Evolutionary conservation across 352 stramenopile species (phyloP), one percentile per base, ranked within the genome.

Genomic region (Phytophthora sp.): DNA sequence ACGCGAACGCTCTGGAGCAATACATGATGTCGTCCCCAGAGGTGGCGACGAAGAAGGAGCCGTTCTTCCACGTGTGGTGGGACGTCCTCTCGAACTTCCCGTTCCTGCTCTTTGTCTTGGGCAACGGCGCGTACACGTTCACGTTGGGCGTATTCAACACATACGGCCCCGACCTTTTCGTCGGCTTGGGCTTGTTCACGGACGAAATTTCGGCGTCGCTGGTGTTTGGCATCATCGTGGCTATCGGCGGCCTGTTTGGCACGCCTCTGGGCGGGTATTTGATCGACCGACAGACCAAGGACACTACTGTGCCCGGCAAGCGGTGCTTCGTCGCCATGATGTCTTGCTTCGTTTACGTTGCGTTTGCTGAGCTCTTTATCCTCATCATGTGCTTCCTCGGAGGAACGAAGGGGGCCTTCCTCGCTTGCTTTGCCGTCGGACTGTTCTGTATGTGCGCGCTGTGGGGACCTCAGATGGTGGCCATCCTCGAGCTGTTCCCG

Each of bases 401-500:
- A 5, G 37, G 51, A 15, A 63, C 24, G 13, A 68, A 67, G 37
- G 23, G 55, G 11, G 42, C 62, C 2, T 91, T 94, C 53, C 39
- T 94, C 10, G 43, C 51, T 9, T 62, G 78, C 15, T 67, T 94
- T 30, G 63, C 58, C 20, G 35, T 89, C 12, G 72, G 73, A 5
- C 65, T 79, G 32, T 61, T 86, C 17, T 65, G 73, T 24, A 68
- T 95, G 41, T 91, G 80, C 35, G 73, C 68, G 12, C 45, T 72
- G 8, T 87, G 65, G 38, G 61, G 76, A 6, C 74, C 69, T 20
- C 78, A 85, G 30, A 92, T 85, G 51, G 69, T 95, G 27, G 68
- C 70, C 23, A 69, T 92, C n/a, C 87, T 98, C 67, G 62, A 94
- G 20, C 63, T 82, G 4, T 93, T 97, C 30, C 82, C 88, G 20